Conservation (phyloP, 257 asterid species). For the Fraxinus americana region DNA sequence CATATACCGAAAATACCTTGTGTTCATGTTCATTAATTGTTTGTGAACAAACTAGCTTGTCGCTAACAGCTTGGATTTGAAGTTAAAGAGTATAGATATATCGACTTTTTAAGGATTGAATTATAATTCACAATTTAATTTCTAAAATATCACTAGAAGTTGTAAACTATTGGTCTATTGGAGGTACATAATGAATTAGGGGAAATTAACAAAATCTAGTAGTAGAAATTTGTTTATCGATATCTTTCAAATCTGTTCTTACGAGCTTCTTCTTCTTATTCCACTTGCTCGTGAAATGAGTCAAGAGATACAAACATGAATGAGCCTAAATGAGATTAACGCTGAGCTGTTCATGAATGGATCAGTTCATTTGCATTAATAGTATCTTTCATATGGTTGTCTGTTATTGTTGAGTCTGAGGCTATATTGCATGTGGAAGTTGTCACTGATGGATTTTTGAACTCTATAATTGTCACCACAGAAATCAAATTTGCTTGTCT, state of each 20-base stretch:
- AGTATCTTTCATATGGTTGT: neutral
- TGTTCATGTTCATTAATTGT: neutral
- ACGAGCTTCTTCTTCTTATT: neutral
- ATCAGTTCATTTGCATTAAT: neutral
- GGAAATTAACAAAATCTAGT: neutral
- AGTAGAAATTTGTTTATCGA: neutral
- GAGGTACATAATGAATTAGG: neutral
- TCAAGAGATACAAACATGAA: neutral
- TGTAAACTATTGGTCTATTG: neutral
- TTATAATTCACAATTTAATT: neutral
- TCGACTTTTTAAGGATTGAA: neutral
- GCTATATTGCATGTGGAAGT: neutral
- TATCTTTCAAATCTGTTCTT: neutral
- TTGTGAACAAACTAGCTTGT: neutral
- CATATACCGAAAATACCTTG: neutral
- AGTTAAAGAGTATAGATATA: neutral
- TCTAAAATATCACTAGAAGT: neutral
- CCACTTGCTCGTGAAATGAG: neutral
- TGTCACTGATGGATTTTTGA: neutral
- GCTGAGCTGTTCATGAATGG: neutral
- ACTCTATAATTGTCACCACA: neutral
- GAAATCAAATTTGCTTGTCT: neutral
- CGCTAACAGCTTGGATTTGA: neutral
- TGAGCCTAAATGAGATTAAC: neutral
- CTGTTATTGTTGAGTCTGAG: neutral